These are phyloP conservation scores for Microdochium trichocladiopsis DNA, from an alignment of 2,329 filamentous ascomycete species.

Conservation along the genomic window DNA sequence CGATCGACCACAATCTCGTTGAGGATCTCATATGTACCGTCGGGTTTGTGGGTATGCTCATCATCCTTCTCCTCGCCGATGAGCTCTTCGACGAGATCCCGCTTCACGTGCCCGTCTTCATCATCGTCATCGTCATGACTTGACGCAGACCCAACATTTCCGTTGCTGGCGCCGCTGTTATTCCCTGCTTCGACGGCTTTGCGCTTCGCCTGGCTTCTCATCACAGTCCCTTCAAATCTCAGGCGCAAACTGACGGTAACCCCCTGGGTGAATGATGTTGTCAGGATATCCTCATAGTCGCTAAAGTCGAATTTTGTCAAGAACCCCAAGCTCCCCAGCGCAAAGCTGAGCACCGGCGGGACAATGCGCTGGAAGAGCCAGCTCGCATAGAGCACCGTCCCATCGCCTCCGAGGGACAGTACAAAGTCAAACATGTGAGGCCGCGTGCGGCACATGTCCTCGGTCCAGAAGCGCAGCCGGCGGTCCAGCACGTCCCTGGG, in stretches of 20 bases:
- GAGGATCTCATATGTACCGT: slow-evolving; percentile 80
- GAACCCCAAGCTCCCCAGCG: slow-evolving; percentile 87
- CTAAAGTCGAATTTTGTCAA: slow-evolving; percentile 94
- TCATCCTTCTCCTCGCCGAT: slow-evolving; percentile 82
- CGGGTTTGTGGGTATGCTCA: slow-evolving; percentile 76
- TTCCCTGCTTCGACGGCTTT: slow-evolving; percentile 12
- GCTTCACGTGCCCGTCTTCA: slow-evolving; percentile 28
- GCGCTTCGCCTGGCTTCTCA: slow-evolving; percentile 61
- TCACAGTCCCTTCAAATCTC: slow-evolving; percentile 88
- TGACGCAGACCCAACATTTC: neutral
- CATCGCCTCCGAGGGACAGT: slow-evolving; percentile 86
- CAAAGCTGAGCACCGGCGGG: slow-evolving; percentile 86
- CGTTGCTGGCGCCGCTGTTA: slow-evolving; percentile 7
- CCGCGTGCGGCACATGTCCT: slow-evolving; percentile 65
- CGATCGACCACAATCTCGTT: slow-evolving; percentile 97
- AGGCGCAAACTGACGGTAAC: slow-evolving; percentile 83
- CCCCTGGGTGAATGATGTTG: slow-evolving; percentile 68
- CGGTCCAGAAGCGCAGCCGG: slow-evolving; percentile 76
- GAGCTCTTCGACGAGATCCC: slow-evolving; percentile 82
- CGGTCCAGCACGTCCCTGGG: slow-evolving; percentile 28
- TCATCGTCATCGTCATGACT: slow-evolving; percentile 25
- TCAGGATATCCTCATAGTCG: slow-evolving; percentile 61
- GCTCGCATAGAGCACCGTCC: slow-evolving; percentile 92
- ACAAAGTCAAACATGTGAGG: slow-evolving; percentile 93
- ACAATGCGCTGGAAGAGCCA: slow-evolving; percentile 97